Evolutionary conservation across 169 alveolate species (phyloP).

Genomic region (Eimeria sp.): DNA sequence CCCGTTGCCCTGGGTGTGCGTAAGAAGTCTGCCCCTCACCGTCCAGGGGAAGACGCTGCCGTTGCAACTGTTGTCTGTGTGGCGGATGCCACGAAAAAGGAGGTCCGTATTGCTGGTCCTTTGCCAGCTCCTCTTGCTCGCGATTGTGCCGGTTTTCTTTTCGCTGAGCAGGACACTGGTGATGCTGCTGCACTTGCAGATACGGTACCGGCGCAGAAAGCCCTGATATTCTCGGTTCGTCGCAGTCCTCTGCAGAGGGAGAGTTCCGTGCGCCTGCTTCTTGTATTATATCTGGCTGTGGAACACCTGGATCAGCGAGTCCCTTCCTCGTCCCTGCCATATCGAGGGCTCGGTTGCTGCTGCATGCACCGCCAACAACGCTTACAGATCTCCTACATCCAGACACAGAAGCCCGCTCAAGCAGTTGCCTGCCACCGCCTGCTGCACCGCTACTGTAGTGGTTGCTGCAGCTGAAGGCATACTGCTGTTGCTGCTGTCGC

Average conservation of each 20-base stretch:
- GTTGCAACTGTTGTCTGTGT: not conserved
- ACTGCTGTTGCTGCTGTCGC: not conserved
- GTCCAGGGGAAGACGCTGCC: not conserved
- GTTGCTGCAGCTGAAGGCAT: not conserved
- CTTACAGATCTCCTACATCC: not conserved
- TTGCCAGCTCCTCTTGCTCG: not conserved
- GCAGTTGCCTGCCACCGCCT: not conserved
- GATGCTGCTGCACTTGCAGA: not conserved
- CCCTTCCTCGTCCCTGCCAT: no score
- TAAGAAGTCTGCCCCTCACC: not conserved
- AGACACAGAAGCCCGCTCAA: not conserved
- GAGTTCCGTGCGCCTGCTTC: not conserved
- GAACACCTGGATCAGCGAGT: not conserved
- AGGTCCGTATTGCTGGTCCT: not conserved
- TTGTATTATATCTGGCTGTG: not conserved
- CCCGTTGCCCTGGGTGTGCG: not conserved
- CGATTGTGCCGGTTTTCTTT: not conserved
- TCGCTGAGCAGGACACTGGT: not conserved
- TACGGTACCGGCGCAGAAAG: not conserved
- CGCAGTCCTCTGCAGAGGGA: not conserved
- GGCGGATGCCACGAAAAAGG: not conserved
- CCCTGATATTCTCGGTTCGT: not conserved
- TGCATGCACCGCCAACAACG: not conserved
- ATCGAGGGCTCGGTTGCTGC: not conserved
- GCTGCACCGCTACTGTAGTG: not conserved